Conservation (phyloP, 2,329 filamentous ascomycete species). For the Pseudogymnoascus sp. region DNA sequence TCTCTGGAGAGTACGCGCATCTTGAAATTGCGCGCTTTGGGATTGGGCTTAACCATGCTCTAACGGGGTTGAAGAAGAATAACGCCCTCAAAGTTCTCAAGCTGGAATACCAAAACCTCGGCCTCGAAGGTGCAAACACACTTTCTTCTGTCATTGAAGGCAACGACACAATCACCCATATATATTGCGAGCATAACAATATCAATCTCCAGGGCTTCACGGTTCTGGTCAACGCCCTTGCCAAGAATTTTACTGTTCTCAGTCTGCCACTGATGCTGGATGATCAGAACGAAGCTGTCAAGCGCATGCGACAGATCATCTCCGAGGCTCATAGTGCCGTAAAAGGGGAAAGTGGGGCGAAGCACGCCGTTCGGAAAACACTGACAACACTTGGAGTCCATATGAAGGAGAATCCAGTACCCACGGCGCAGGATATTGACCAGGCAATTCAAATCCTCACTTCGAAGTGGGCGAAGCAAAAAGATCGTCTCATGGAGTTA, state of each 20-base stretch:
- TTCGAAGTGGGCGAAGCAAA: constrained; percentile 27
- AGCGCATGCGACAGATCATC: constrained; percentile 34
- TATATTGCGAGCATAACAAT: constrained; percentile 65
- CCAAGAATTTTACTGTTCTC: constrained; percentile 55
- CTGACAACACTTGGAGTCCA: constrained; percentile 24
- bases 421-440: constrained; percentile 28
- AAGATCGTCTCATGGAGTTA: constrained; percentile 23
- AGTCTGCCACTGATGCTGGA: constrained; percentile 56
- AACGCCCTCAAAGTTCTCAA: constrained; percentile 52
- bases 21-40: constrained; percentile 64
- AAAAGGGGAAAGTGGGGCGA: constrained; percentile 19
- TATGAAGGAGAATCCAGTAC: constrained; percentile 20
- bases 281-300: constrained; percentile 53
- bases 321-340: constrained; percentile 19
- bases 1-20: constrained; percentile 64
- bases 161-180: constrained; percentile 54
- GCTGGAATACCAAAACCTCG: constrained; percentile 62
- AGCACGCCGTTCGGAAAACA: constrained; percentile 25
- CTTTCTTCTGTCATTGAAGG: constrained; percentile 60
- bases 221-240: constrained; percentile 59
- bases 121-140: constrained; percentile 61
- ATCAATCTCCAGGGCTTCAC: constrained; percentile 65
- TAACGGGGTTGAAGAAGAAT: constrained; percentile 58
- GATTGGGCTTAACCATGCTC: constrained; percentile 58
- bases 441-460: constrained; percentile 24